Evolutionary conservation across 805 yeast species (phyloP).

Genomic region (Sugiyamaella smithiae): DNA sequence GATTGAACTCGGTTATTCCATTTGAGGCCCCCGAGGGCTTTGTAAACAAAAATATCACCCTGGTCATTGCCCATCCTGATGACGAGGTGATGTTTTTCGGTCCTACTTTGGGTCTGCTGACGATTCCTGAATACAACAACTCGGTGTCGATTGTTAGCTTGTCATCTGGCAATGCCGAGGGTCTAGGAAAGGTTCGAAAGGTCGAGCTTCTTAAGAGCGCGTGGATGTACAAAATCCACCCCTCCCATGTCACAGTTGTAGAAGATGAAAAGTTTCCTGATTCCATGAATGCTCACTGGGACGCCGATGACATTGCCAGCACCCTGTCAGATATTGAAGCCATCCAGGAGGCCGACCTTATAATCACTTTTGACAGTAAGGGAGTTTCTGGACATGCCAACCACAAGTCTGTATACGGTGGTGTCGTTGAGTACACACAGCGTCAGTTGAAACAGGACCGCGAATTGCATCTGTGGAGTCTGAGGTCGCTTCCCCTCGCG

Average conservation of each 20-base stretch:
- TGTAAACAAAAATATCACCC: slow-evolving; percentile 28
- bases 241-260: slow-evolving; percentile 45
- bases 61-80: slow-evolving; percentile 92
- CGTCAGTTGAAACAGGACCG: slow-evolving; percentile 21
- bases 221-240: slow-evolving; percentile 37
- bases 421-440: slow-evolving; percentile 18
- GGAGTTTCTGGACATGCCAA: slow-evolving; percentile 92
- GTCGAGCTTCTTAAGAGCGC: slow-evolving; percentile 60
- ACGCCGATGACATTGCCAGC: slow-evolving; percentile 39
- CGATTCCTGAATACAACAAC: slow-evolving; percentile 49
- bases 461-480: slow-evolving; percentile 28
- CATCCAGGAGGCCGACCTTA: slow-evolving; percentile 33
- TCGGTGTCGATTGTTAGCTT: slow-evolving; percentile 61
- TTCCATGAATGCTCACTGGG: slow-evolving; percentile 70
- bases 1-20: slow-evolving; percentile 13
- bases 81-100: slow-evolving; percentile 98
- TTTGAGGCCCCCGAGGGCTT: slow-evolving; percentile 18
- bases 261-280: slow-evolving; percentile 56
- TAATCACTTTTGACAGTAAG: slow-evolving; percentile 73
- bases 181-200: slow-evolving; percentile 62
- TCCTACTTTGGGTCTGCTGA: slow-evolving; percentile 63
- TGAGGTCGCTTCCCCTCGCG: slow-evolving; percentile 34
- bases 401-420: slow-evolving; percentile 47
- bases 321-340: slow-evolving; percentile 36
- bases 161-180: slow-evolving; percentile 74